Base-by-base conservation (phyloP, 768 basidiomycete species). In the Pisolithus marmoratus region DNA sequence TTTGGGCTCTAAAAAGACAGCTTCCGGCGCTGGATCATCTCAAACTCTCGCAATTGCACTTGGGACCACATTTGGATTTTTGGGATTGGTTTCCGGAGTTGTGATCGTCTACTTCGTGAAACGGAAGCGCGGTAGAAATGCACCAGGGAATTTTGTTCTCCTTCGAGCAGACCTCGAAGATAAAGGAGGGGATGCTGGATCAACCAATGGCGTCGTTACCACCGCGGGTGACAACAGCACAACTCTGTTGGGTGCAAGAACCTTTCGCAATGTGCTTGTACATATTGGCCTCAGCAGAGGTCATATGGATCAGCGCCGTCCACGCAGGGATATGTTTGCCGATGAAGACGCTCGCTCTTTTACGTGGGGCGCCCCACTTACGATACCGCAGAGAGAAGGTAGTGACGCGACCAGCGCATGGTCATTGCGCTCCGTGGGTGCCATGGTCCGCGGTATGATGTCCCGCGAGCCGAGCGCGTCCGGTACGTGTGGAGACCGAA, bases 291-390 rank as follows among this genome's bases (percentile, higher is more conserved):
- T 67, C 51, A 49, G 37, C 22, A 64, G 49, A 47, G 47, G 44
- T 50, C 49, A 46, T 11, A 50, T 48, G 15, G 36, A 6, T 8
- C n/a, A 48, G 17, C 49, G 5, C 26, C 60, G 50, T 8, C 67
- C 65, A 49, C 74, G 87, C 27, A 74, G 77, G 27, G 86, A 90
- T 62, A 89, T 90, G 79, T 76, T 90, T 31, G 85, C 81, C 4
- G 87, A 91, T 50, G 88, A 90, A 65, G 88, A 90, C 58, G 72
- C 75, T 2, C 72, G 74, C 8, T 76, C 80, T 15, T 81, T 85
- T 38, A 59, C 58, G 12, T 43, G 50, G 55, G 49, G 37, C 37
- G 54, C 55, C 31, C 41, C 52, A 38, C 50, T 56, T 66, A 55
- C 19, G 9, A 26, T 43, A n/a, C 17, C 55, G 54, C 50, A 65